A percentile compares a stretch with the other conserved stretches of the same genome.
phyloP scores from a whole-genome alignment of 164 flowering plant species.

The Chloranthus sessilifolius region DNA sequence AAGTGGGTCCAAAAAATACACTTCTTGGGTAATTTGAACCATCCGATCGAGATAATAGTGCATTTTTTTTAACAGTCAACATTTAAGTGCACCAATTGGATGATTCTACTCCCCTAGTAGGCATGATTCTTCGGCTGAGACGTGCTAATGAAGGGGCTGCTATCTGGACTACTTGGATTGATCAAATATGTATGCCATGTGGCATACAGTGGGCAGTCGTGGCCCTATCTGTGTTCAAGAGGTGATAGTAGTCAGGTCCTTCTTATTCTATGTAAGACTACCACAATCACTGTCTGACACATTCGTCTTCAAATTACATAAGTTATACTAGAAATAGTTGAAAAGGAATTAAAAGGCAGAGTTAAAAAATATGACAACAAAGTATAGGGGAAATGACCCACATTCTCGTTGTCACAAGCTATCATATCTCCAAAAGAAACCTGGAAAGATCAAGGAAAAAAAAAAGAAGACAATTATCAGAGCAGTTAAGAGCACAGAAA shows the following conservation, averaged over 20 bases:
- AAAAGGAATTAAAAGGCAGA: not conserved
- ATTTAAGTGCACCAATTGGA: no score
- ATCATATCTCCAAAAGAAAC: slow-evolving; percentile 99
- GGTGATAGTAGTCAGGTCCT: not conserved
- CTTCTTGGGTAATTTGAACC: no score
- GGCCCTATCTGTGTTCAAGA: not conserved
- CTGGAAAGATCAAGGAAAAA: slow-evolving; percentile 32
- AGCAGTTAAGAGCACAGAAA: no score
- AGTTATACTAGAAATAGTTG: not conserved
- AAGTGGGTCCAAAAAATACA: no score
- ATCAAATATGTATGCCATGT: not conserved
- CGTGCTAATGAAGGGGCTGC: no score
- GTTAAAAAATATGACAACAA: not conserved
- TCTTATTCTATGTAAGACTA: not conserved
- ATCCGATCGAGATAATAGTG: no score
- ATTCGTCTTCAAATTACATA: not conserved
- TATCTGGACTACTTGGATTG: not conserved
- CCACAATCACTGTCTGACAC: not conserved
- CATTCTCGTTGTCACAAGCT: slow-evolving; percentile 97
- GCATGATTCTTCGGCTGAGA: no score
- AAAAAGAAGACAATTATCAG: not conserved
- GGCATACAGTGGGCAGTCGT: not conserved
- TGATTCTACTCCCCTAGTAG: no score
- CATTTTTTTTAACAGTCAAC: no score
- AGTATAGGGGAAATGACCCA: slow-evolving; percentile 27